Evolutionary conservation across 768 basidiomycete species (phyloP).

Genomic region (Tulasnella calospora): DNA sequence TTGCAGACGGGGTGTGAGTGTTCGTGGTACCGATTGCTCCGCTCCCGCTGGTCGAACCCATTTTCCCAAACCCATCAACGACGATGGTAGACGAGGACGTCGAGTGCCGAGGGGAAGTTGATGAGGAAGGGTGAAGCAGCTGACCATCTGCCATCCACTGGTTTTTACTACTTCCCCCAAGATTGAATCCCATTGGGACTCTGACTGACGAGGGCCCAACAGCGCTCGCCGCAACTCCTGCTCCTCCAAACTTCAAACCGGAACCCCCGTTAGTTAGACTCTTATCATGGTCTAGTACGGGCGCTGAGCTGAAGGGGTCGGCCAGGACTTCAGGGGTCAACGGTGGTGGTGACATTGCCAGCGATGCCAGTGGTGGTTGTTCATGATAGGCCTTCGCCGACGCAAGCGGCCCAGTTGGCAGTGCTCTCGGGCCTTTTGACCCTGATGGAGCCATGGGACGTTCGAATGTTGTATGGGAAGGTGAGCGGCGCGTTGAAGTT

Average conservation of each 20-base stretch:
- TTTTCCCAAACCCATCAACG: slow-evolving; percentile 4
- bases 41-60: not conserved
- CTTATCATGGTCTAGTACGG: not conserved
- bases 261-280: slow-evolving; percentile 27
- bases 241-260: not conserved
- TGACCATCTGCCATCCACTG: slow-evolving; percentile 22
- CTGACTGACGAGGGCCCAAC: slow-evolving; percentile 1
- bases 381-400: slow-evolving; percentile 6
- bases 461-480: not conserved
- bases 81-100: not conserved
- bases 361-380: slow-evolving; percentile 34
- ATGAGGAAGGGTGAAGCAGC: slow-evolving; percentile 37
- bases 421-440: slow-evolving; percentile 18
- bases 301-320: slow-evolving; percentile 34
- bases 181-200: slow-evolving; percentile 19
- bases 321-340: slow-evolving; percentile 33
- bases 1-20: slow-evolving; percentile 31
- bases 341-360: slow-evolving; percentile 35
- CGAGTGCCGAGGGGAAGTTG: not conserved
- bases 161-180: not conserved
- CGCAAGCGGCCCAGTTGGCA: slow-evolving; percentile 23
- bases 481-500: not conserved
- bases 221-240: slow-evolving; percentile 1
- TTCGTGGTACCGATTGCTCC: slow-evolving; percentile 13
- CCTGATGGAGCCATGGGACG: slow-evolving; percentile 13